Evolutionary conservation across 2,329 filamentous ascomycete species (phyloP).

Genomic region (Hymenoscyphus scutula): DNA sequence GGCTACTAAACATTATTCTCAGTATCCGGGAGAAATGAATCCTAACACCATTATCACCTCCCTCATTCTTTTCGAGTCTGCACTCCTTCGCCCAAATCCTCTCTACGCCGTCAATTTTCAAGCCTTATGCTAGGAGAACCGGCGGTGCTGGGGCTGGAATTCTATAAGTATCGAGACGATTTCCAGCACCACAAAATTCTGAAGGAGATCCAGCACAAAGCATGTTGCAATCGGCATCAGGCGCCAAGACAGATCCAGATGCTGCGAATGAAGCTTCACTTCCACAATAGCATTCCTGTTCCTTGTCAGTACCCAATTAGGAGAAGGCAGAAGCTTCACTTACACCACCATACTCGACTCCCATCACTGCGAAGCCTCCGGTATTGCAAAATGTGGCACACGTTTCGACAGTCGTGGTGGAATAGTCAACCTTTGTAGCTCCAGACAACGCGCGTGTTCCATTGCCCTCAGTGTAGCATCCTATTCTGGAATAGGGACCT

Average conservation of each 20-base stretch:
- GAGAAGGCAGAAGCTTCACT: background rate
- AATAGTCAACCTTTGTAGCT: conserved; percentile 3
- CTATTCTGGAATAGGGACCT: conserved; percentile 11
- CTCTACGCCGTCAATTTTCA: background rate
- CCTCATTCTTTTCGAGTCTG: background rate
- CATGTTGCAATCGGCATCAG: conserved; percentile 27
- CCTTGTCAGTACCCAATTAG: background rate
- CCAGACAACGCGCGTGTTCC: conserved; percentile 43
- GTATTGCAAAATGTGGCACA: conserved; percentile 22
- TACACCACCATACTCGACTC: conserved; percentile 44
- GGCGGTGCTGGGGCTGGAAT: background rate
- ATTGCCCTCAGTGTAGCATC: conserved; percentile 20
- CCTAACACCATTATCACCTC: background rate
- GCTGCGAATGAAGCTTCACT: conserved; percentile 9
- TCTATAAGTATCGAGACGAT: conserved; percentile 26
- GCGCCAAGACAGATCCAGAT: conserved; percentile 16
- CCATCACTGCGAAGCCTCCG: conserved; percentile 39
- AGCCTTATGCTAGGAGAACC: background rate
- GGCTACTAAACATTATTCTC: conserved; percentile 2
- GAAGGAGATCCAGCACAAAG: conserved; percentile 28
- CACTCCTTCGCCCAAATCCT: background rate
- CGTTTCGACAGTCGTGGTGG: conserved; percentile 19
- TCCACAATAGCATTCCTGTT: conserved; percentile 39
- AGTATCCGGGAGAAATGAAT: conserved; percentile 3
- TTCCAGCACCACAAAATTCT: conserved; percentile 32